These are phyloP conservation scores for Taphrina sp. DNA, from an alignment of 1,139 yeast species.

Conservation along the genomic window DNA sequence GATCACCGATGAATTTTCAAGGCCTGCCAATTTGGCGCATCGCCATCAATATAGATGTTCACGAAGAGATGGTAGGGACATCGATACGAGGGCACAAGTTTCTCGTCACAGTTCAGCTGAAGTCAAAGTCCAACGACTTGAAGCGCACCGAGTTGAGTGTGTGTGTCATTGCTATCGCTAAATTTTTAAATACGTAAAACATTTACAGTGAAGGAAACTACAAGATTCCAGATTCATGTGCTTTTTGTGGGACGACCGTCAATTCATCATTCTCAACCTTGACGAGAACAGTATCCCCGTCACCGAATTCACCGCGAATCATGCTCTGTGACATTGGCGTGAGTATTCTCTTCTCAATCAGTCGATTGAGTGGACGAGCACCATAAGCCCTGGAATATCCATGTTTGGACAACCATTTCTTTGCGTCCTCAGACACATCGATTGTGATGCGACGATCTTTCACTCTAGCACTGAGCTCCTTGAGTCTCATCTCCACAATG, in stretches of 20 bases:
- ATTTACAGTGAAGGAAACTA: no score
- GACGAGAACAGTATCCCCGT: conserved; percentile 59
- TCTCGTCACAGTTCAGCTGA: no score
- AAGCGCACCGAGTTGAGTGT: no score
- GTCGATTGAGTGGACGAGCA: conserved; percentile 91
- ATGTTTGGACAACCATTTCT: conserved; percentile 69
- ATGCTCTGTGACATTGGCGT: conserved; percentile 81
- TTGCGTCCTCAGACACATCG: conserved; percentile 57
- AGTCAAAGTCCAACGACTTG: no score
- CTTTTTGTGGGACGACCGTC: conserved; percentile 54
- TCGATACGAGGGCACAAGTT: no score
- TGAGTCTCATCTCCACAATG: conserved; percentile 78
- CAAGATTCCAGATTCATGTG: no score
- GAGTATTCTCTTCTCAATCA: conserved; percentile 73
- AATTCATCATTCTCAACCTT: conserved; percentile 46
- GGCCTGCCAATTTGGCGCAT: no score
- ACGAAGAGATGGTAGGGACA: no score
- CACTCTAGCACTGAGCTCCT: conserved; percentile 75
- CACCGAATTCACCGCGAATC: conserved; percentile 73
- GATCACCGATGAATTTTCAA: no score
- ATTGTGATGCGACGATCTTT: conserved; percentile 74
- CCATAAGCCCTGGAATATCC: conserved; percentile 93
- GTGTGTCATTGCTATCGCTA: no score
- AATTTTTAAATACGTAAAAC: no score
- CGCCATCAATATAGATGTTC: no score